Evolutionary conservation across 2,329 filamentous ascomycete species (phyloP), one percentile per base, ranked within the genome.

Genomic region (Aspergillus sp.): DNA sequence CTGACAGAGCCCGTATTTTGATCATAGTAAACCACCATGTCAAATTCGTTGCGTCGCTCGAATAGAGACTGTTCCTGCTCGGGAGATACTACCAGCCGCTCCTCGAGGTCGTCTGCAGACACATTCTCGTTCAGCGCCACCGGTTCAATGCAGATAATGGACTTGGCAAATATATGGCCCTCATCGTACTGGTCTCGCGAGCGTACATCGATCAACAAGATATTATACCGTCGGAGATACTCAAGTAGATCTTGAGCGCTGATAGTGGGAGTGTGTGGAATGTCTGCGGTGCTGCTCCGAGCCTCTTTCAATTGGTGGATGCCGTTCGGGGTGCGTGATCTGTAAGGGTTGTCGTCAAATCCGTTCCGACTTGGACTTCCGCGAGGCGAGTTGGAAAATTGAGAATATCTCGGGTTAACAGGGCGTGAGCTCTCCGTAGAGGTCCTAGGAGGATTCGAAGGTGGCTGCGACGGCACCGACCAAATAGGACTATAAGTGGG

Each of bases 1-100:
- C 63, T 80, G 65, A 75, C 84, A 59, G 69, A 90, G 81, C 72
- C 83, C 62, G 85, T 87, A 14, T 73, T 76, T 65, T 94, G 85
- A 73, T 99, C 92, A 73, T 98, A 96, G 69, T 96, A 95, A 0
- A 99, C 90, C 11, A 99, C 85, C 47, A 97, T 77, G 65, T 98
- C 92, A 67, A 90, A 96, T 57, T 89, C 83, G 63, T 93, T 84
- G 14, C 86, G 80, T 56, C 89, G 84, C 57, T 86, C 87, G 68
- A 96, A 96, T 32, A 91, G 80, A 1, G 82, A 77, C 65, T 90
- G 87, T 73, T 99, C 95, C 52, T 72, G 67, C 51, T 81, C 78
- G 2, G 80, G 80, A 12, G 79, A 80, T 47, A 81, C 71, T 11
- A 82, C 72, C 16, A 82, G 69, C 14, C 78, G 76, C 55, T 82